Conservation (phyloP, 805 yeast genomes). For the Cyberlindnera samutprakarnensis region DNA sequence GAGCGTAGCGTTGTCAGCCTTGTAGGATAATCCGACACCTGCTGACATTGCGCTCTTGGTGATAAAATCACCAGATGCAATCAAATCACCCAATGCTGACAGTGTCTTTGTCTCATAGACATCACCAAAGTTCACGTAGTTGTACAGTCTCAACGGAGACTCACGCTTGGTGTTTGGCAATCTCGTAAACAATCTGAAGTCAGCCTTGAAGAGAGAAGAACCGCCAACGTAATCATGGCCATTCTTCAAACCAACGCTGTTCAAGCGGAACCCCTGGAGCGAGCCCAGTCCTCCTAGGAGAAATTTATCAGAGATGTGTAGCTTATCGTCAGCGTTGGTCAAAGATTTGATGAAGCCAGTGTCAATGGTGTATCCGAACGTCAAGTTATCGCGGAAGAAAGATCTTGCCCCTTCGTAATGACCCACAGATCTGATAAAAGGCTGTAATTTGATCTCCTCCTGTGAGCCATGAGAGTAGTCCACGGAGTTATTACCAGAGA, state of each 20-base stretch:
- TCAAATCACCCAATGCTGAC: constrained; percentile 12
- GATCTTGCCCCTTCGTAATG: constrained; percentile 28
- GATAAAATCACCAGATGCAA: constrained; percentile 17
- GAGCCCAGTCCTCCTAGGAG: constrained; percentile 62
- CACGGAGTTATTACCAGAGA: constrained; percentile 24
- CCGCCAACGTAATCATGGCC: constrained; percentile 51
- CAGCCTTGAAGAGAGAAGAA: constrained; percentile 39
- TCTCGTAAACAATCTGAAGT: constrained; percentile 42
- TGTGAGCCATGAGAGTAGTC: constrained; percentile 19
- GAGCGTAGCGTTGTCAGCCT: constrained; percentile 43
- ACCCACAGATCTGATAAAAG: constrained; percentile 15
- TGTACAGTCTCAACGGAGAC: constrained; percentile 52
- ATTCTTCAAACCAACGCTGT: constrained; percentile 47
- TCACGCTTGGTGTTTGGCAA: constrained; percentile 39
- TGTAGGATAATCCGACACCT: constrained; percentile 47
- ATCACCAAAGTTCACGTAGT: constrained; percentile 54
- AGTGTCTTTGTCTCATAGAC: constrained; percentile 22
- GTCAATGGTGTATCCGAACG: constrained; percentile 38
- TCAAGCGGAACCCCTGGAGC: constrained; percentile 56
- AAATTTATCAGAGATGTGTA: constrained; percentile 66
- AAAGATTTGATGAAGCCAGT: constrained; percentile 39
- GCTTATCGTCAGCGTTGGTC: constrained; percentile 23
- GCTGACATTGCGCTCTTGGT: constrained; percentile 34
- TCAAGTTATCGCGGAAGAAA: constrained; percentile 35
- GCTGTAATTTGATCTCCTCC: constrained; percentile 24